Base-by-base conservation (phyloP, 768 basidiomycete genomes). In the Tulasnella sp. region DNA sequence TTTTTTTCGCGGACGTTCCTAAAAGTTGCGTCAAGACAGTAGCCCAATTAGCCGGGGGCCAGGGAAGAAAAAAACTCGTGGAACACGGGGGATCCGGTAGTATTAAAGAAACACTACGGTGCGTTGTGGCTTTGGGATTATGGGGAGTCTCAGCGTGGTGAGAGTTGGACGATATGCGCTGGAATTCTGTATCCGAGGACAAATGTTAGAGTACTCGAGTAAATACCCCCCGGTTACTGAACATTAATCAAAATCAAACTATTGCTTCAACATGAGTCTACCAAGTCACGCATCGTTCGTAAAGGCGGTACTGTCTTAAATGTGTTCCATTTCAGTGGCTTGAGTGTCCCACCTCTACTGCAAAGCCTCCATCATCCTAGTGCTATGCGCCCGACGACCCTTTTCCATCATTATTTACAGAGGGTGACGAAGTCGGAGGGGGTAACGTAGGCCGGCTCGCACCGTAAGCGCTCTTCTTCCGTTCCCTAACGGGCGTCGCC, bases 381-480 rank as follows among this genome's bases (percentile, higher is more conserved):
- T 24, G 34, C 31, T 69, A 37, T 69, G 34, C 16, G 9, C 64
- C 34, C 34, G 24, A 69, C 5, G 54, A 54, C 22, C 54, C 54
- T 28, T 69, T 69, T 14, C 31, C 64, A 20, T 69, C 64, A 3
- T 69, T 69, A 31, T 69, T 69, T 6, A 20, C 31, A 37, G 64
- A 31, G 1, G 64, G 34, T 5, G 74, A 48, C 7, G 74, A 75
- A 48, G 74, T 14, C 9, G 74, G n/a, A 22, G 12, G 18, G 20
- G 74, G 74, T 37, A 75, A 75, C 18, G 40, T 40, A 16, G 74
- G 74, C 74, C 46, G 40, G 3, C 31, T 75, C 46, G 74, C 74
- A 11, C 74, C 74, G 20, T 75, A 75, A 41, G 74, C 74, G 41
- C 74, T 75, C 46, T 48, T 75, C 46, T 75, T 75, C 7, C 74